Conservation (phyloP, 2,329 filamentous ascomycete species). For the Aspergillus sp. region DNA sequence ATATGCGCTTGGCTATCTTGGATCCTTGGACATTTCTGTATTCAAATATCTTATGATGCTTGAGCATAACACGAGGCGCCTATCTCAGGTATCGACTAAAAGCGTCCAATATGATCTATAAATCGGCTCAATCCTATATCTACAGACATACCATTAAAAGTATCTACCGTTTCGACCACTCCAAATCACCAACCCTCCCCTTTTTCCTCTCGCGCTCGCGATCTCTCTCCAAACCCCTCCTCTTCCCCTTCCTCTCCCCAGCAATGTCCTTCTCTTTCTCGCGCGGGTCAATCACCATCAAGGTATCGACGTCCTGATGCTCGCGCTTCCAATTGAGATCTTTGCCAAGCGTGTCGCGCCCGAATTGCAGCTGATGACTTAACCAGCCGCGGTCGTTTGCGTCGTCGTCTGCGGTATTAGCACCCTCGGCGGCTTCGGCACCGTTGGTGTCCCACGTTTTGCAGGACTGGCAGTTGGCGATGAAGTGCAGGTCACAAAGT, state of each 20-base stretch:
- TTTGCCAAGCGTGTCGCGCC: slow-evolving; percentile 87
- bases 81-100: neutral
- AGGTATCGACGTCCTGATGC: slow-evolving; percentile 70
- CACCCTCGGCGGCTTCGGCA: slow-evolving; percentile 46
- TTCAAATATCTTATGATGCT: too few relatives aligned
- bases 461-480: slow-evolving; percentile 92
- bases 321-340: slow-evolving; percentile 87
- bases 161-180: slow-evolving; percentile 34
- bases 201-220: slow-evolving; percentile 43
- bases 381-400: slow-evolving; percentile 72
- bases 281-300: slow-evolving; percentile 90
- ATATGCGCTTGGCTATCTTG: too few relatives aligned
- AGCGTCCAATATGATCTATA: too few relatives aligned
- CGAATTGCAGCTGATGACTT: slow-evolving; percentile 81
- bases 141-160: neutral
- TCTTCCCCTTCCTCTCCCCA: slow-evolving; percentile 57
- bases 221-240: slow-evolving; percentile 48
- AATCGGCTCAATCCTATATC: neutral
- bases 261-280: slow-evolving; percentile 77
- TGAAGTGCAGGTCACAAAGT: slow-evolving; percentile 93
- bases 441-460: slow-evolving; percentile 72
- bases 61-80: too few relatives aligned
- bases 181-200: slow-evolving; percentile 38
- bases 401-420: slow-evolving; percentile 55
- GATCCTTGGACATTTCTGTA: too few relatives aligned